phyloP scores from a whole-genome alignment of 352 stramenopile genomes.

The Pythium pectinolyticum region DNA sequence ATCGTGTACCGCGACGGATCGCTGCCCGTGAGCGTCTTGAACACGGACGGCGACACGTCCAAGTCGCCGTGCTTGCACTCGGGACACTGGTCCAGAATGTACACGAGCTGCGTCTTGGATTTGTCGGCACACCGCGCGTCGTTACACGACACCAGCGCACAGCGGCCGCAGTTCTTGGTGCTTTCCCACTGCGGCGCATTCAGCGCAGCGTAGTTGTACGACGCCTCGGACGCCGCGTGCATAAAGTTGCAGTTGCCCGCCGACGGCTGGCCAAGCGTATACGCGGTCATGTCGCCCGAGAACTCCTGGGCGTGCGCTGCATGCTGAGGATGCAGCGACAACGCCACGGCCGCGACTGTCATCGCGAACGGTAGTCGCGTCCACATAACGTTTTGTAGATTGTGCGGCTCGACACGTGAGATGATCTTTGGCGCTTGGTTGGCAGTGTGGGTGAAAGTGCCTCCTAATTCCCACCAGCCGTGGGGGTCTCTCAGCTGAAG shows the following conservation, averaged over 20 bases:
- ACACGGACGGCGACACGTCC: slow-evolving; percentile 46
- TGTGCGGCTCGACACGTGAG: too few relatives aligned
- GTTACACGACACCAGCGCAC: slow-evolving; percentile 33
- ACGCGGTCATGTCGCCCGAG: slow-evolving; percentile 20
- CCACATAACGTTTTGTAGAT: not conserved
- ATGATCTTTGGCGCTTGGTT: too few relatives aligned
- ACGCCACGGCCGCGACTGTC: not conserved
- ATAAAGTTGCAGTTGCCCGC: slow-evolving; percentile 62
- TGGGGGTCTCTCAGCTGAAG: too few relatives aligned
- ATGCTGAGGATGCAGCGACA: too few relatives aligned
- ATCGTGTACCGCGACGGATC: slow-evolving; percentile 28
- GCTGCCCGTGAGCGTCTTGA: slow-evolving; percentile 35
- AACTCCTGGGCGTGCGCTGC: slow-evolving; percentile 4
- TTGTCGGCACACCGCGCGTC: slow-evolving; percentile 39
- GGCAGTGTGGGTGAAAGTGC: not conserved
- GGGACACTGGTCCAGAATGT: slow-evolving; percentile 68
- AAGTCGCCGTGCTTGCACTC: slow-evolving; percentile 47
- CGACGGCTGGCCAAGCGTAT: slow-evolving; percentile 15
- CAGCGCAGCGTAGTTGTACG: slow-evolving; percentile 55
- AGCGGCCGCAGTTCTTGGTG: slow-evolving; percentile 43
- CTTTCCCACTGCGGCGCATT: slow-evolving; percentile 55
- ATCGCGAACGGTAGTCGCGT: not conserved
- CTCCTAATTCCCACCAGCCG: too few relatives aligned
- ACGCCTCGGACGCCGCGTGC: slow-evolving; percentile 33
- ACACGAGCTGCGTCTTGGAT: slow-evolving; percentile 45